phyloP scores from a whole-genome alignment of 768 basidiomycete species.

The Hericium alpestre region DNA sequence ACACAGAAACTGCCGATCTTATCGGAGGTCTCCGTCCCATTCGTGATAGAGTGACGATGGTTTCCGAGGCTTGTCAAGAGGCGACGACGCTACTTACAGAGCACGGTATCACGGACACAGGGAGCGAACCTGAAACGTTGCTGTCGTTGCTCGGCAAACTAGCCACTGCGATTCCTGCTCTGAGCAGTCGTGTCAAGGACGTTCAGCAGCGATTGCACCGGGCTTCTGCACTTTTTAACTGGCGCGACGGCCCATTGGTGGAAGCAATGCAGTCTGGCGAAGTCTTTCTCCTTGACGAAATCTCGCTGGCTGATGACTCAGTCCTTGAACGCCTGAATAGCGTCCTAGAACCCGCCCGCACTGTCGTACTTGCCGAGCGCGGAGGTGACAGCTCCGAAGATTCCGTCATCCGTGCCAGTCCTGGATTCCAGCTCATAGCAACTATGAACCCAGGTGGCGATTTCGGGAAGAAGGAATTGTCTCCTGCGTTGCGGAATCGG shows the following conservation, averaged over 20 bases:
- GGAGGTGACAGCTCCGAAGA: constrained; percentile 67
- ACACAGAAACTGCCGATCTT: constrained; percentile 94
- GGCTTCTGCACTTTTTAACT: constrained; percentile 81
- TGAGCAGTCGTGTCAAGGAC: constrained; percentile 22
- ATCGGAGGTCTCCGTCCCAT: constrained; percentile 88
- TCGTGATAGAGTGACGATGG: constrained; percentile 55
- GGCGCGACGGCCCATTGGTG: constrained; percentile 95
- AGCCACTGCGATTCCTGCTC: constrained; percentile 9
- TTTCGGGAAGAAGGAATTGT: constrained; percentile 97
- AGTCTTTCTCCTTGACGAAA: constrained; percentile 88
- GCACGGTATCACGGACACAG: constrained; percentile 24
- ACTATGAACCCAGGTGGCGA: constrained; percentile 99
- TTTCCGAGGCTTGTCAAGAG: constrained; percentile 39
- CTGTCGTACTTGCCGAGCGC: constrained; percentile 85
- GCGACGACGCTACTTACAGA: constrained; percentile 30
- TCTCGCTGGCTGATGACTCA: constrained; percentile 95
- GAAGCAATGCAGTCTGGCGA: constrained; percentile 81
- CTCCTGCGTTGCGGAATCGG: constrained; percentile 90
- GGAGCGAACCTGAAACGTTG: constrained; percentile 19
- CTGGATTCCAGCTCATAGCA: constrained; percentile 79
- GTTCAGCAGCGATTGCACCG: constrained; percentile 36
- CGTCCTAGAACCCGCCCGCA: constrained; percentile 85
- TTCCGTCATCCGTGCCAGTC: constrained; percentile 52
- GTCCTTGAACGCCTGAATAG: constrained; percentile 96
- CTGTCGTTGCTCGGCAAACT: constrained; percentile 16